These are phyloP conservation scores for Botryotinia narcissicola DNA, from an alignment of 2,329 filamentous ascomycete genomes.

Conservation along the genomic window DNA sequence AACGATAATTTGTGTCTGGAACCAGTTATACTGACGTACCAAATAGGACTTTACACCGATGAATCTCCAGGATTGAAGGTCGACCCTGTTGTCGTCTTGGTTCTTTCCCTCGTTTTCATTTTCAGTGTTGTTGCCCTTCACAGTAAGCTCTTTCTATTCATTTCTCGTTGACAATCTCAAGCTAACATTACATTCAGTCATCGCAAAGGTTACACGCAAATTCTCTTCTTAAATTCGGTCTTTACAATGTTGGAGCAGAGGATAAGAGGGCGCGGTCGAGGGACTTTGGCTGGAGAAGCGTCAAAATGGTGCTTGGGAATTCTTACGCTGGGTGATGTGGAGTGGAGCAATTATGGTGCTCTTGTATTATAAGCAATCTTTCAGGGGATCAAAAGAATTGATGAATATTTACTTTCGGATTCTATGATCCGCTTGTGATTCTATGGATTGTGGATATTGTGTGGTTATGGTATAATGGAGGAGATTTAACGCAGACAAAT, in stretches of 20 bases:
- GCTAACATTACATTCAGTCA: slow-evolving; percentile 56
- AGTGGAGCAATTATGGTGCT: slow-evolving; percentile 13
- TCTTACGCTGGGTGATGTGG: neutral
- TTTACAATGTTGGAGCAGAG: slow-evolving; percentile 14
- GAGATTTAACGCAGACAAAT: neutral
- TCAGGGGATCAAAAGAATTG: slow-evolving; percentile 16
- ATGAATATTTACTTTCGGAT: slow-evolving; percentile 7
- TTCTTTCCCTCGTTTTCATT: slow-evolving; percentile 95
- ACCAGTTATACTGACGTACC: slow-evolving; percentile 19
- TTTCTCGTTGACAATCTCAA: neutral
- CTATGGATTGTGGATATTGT: neutral
- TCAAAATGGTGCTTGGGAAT: slow-evolving; percentile 7
- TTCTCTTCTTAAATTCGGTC: slow-evolving; percentile 53
- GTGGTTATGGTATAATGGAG: slow-evolving; percentile 5
- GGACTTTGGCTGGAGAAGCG: neutral
- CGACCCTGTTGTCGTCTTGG: slow-evolving; percentile 94
- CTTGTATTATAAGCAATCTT: slow-evolving; percentile 21
- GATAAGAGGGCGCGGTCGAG: slow-evolving; percentile 1
- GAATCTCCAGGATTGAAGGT: slow-evolving; percentile 97
- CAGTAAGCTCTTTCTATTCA: slow-evolving; percentile 57
- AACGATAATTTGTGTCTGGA: neutral
- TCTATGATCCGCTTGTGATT: neutral
- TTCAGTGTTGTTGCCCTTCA: slow-evolving; percentile 97
- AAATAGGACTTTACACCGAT: slow-evolving; percentile 86
- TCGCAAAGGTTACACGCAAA: slow-evolving; percentile 90